Percentiles rank a stretch among this genome's conserved stretches.
Evolutionary conservation across 2,329 filamentous ascomycete species (phyloP).

Genomic region (Sarocladium strictum): DNA sequence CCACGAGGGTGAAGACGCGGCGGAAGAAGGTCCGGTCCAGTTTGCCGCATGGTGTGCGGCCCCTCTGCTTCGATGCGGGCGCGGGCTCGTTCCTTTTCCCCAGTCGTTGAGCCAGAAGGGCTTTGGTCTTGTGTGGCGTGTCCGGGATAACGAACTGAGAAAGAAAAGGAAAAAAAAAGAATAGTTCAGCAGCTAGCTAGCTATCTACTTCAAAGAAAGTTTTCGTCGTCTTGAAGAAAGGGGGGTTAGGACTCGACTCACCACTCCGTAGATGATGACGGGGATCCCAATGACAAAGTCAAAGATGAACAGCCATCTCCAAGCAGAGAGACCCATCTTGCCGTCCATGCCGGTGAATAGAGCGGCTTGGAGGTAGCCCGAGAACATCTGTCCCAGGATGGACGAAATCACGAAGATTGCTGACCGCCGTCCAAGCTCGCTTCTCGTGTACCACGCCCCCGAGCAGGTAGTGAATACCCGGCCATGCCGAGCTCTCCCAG

Average conservation of each 20-base stretch:
- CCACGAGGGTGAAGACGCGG: constrained; percentile 34
- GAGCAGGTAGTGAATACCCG: constrained; percentile 47
- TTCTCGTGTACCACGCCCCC: constrained; percentile 54
- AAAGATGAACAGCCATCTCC: constrained; percentile 34
- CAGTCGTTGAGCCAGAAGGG: constrained; percentile 39
- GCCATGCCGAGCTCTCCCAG: constrained; percentile 49
- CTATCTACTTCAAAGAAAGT: too few relatives aligned
- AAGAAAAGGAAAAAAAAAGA: too few relatives aligned
- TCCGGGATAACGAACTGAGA: constrained; percentile 29
- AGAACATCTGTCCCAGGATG: constrained; percentile 37
- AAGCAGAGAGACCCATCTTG: constrained; percentile 25
- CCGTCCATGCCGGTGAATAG: constrained; percentile 28
- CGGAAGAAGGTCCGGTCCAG: constrained; percentile 29
- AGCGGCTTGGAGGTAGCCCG: constrained; percentile 28
- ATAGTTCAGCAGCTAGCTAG: too few relatives aligned
- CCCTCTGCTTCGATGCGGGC: constrained; percentile 61
- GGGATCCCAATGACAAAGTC: constrained; percentile 31
- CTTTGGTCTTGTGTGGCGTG: constrained; percentile 34
- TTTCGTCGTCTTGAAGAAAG: too few relatives aligned
- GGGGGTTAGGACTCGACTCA: too few relatives aligned
- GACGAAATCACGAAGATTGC: constrained; percentile 53
- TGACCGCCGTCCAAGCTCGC: constrained; percentile 51
- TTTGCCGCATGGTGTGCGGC: constrained; percentile 29
- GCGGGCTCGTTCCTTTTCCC: constrained; percentile 58
- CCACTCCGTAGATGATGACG: constrained; percentile 19